Percentiles rank a stretch among this genome's conserved stretches.
Conservation (phyloP, 495 filamentous ascomycete species). For the Cercophora scortea region DNA sequence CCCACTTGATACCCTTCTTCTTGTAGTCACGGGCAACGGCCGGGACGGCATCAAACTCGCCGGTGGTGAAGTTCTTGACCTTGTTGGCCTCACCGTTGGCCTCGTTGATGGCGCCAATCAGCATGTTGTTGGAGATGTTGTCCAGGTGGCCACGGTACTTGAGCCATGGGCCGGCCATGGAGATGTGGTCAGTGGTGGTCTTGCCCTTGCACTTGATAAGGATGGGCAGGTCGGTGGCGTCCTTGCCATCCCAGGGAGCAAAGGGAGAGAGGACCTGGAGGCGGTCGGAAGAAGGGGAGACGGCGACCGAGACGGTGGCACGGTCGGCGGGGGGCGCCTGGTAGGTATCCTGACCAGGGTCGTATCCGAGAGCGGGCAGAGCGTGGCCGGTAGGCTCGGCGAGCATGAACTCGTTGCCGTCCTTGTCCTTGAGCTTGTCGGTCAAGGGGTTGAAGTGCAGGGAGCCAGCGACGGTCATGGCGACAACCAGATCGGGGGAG, state of each 20-base stretch:
- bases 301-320: constrained; percentile 60
- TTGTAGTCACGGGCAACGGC: constrained; percentile 98
- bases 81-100: constrained; percentile 98
- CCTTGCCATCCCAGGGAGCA: constrained; percentile 88
- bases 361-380: constrained; percentile 77
- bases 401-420: constrained; percentile 94
- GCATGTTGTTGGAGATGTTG: constrained; percentile 99
- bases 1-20: constrained; percentile 90
- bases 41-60: constrained; percentile 79
- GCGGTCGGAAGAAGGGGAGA: constrained; percentile 86
- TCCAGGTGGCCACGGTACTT: constrained; percentile 99
- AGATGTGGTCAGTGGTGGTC: constrained; percentile 99
- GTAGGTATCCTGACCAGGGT: constrained; percentile 92
- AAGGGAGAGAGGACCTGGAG: constrained; percentile 89
- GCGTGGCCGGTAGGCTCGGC: constrained; percentile 70
- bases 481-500: constrained; percentile 94
- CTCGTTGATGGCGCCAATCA: constrained; percentile 94
- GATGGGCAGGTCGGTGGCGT: constrained; percentile 79
- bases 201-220: constrained; percentile 97
- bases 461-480: constrained; percentile 81
- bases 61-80: constrained; percentile 84
- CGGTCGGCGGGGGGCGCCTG: constrained; percentile 89
- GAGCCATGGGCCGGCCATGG: constrained; percentile 98
- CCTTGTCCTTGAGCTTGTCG: constrained; percentile 88
- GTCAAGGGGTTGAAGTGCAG: constrained; percentile 96